A percentile compares a stretch with the other conserved stretches of the same genome.
phyloP scores from a whole-genome alignment of 331 rosid genomes.

The Cucumis variabilis region DNA sequence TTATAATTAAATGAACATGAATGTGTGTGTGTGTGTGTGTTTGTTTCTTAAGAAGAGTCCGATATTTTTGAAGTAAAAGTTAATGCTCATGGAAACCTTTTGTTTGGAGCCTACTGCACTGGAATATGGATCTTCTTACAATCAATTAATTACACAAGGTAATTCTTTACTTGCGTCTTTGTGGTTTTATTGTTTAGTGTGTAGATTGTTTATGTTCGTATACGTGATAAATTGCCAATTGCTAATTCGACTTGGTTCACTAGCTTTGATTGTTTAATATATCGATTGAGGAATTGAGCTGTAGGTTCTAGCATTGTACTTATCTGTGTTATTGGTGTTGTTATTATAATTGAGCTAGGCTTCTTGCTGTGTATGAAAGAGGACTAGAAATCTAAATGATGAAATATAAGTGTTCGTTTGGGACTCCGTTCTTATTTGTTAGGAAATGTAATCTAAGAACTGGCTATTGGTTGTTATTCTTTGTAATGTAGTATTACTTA shows the following conservation, averaged over 20 bases:
- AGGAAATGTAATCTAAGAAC: not conserved
- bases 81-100: too few species aligned
- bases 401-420: not conserved
- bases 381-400: not conserved
- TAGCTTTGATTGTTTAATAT: not conserved
- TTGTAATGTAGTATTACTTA: slow-evolving; percentile 20
- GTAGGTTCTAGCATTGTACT: not conserved
- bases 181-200: too few species aligned
- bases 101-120: too few species aligned
- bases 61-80: too few species aligned
- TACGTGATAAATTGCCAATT: not conserved
- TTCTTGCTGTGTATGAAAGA: not conserved
- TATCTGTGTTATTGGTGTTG: not conserved
- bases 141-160: too few species aligned
- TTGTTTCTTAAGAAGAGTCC: too few species aligned
- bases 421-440: not conserved
- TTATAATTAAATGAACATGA: too few species aligned
- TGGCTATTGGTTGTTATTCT: not conserved
- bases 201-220: too few species aligned
- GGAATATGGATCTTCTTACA: too few species aligned
- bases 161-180: too few species aligned
- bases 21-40: too few species aligned
- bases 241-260: slow-evolving; percentile 7
- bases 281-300: not conserved
- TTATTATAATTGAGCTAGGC: not conserved